Percentiles rank a stretch among this genome's conserved stretches.
phyloP scores from a whole-genome alignment of 257 asterid genomes.

The Solanum phureja region DNA sequence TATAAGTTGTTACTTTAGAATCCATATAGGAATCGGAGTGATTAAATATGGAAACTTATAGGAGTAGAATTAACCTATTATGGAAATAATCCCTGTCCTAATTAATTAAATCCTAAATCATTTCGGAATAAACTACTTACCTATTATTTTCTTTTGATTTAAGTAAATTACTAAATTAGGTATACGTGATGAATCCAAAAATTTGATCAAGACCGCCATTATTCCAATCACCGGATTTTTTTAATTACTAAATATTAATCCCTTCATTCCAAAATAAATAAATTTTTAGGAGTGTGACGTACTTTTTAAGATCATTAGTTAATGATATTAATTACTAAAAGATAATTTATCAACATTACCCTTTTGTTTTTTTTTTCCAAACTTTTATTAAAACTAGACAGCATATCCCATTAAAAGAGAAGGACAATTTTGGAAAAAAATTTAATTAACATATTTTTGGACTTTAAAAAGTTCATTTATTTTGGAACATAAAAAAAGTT shows the following conservation, averaged over 20 bases:
- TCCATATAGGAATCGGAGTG: neutral
- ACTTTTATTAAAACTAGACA: neutral
- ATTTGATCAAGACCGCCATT: neutral
- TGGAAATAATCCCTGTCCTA: neutral
- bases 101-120: neutral
- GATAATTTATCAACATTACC: neutral
- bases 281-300: neutral
- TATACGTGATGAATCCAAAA: neutral
- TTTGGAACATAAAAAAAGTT: neutral
- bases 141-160: neutral
- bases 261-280: neutral
- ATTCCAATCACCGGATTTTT: neutral
- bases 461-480: neutral
- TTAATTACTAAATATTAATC: neutral
- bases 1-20: neutral
- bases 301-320: neutral
- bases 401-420: neutral
- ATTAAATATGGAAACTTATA: neutral
- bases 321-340: neutral
- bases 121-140: neutral
- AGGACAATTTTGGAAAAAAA: neutral
- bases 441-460: neutral
- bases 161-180: neutral
- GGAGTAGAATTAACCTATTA: neutral
- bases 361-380: neutral